phyloP scores from a whole-genome alignment of 192 early-diverging fungal genomes.

The Helicostylum pulchrum region DNA sequence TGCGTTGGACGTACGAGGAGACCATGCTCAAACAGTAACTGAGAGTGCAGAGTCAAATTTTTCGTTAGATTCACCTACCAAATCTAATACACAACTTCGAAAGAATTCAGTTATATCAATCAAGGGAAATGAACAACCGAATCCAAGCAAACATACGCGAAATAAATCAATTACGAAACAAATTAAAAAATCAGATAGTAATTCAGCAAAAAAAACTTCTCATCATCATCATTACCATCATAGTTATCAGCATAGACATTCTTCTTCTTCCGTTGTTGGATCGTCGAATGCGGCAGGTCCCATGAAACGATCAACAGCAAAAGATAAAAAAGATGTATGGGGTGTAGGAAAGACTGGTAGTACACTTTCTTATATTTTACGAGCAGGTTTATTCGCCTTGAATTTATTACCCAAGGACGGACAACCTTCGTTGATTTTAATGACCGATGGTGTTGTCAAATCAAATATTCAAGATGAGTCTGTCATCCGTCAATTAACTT shows the following conservation, averaged over 20 bases:
- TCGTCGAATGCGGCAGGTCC: neutral
- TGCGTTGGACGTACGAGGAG: conserved; percentile 36
- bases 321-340: conserved; percentile 41
- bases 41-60: neutral
- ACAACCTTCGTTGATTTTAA: conserved; percentile 50
- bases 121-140: no score
- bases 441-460: conserved; percentile 76
- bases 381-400: conserved; percentile 54
- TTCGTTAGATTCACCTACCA: no score
- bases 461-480: conserved; percentile 62
- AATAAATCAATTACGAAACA: neutral
- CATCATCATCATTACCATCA: neutral
- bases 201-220: neutral
- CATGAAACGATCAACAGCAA: conserved; percentile 20
- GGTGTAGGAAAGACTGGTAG: conserved; percentile 54
- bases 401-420: conserved; percentile 43
- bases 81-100: no score
- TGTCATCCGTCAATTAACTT: conserved; percentile 58
- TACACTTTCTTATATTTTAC: conserved; percentile 53
- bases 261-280: neutral
- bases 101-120: no score
- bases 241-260: neutral
- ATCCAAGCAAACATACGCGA: neutral
- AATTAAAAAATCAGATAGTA: neutral
- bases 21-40: conserved; percentile 12